Evolutionary conservation across 345 rosid genomes (phyloP).

Genomic region (Chamaenerion angustifolium): DNA sequence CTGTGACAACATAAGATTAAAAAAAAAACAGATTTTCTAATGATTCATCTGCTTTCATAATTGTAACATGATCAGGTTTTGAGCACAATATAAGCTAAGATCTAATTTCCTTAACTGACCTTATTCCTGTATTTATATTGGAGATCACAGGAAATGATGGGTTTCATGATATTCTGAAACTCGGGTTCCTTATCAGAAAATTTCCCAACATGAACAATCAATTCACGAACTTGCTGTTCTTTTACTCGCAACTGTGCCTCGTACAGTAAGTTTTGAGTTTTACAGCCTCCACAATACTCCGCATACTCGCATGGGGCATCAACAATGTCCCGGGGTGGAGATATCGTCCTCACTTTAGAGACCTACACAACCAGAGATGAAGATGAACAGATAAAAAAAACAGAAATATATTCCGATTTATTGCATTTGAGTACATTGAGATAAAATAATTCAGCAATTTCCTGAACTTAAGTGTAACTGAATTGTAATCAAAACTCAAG

Average conservation of each 20-base stretch:
- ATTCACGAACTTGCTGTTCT: slow-evolving; percentile 66
- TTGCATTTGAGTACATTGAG: no score
- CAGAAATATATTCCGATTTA: neutral
- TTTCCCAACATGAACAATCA: slow-evolving; percentile 57
- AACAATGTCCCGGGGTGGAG: slow-evolving; percentile 63
- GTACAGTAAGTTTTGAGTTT: slow-evolving; percentile 63
- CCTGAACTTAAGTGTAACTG: no score
- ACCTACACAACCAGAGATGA: slow-evolving; percentile 23
- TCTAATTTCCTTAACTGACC: slow-evolving; percentile 23
- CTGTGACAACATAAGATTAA: slow-evolving; percentile 20
- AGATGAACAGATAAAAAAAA: neutral
- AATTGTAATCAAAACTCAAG: no score
- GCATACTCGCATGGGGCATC: slow-evolving; percentile 94
- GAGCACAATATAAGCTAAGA: neutral
- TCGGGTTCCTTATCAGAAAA: slow-evolving; percentile 35
- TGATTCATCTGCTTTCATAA: no score
- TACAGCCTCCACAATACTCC: slow-evolving; percentile 73
- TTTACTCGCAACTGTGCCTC: slow-evolving; percentile 82
- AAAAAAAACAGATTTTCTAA: slow-evolving; percentile 2
- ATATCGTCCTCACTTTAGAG: slow-evolving; percentile 53
- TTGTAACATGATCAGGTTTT: no score
- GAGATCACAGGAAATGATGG: slow-evolving; percentile 67
- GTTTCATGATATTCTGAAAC: slow-evolving; percentile 37
- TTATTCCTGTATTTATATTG: slow-evolving; percentile 83
- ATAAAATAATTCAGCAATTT: no score